Base-by-base conservation (phyloP, 805 yeast genomes). In the Diddensiella caesifluorescens region DNA sequence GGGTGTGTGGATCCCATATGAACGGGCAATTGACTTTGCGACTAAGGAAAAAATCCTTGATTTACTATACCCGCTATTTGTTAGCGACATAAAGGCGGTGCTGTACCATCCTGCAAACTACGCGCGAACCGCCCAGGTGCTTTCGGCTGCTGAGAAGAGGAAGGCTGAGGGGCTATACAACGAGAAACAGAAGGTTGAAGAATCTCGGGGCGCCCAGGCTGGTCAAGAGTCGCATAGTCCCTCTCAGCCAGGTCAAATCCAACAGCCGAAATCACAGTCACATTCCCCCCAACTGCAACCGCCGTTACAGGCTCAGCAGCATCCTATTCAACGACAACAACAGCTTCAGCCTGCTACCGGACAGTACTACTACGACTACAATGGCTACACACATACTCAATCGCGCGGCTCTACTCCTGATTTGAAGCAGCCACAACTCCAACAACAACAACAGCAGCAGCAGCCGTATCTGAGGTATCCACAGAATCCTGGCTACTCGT, bases 1-100 rank as follows among this genome's bases (percentile, higher is more conserved):
- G 65, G 94, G 94, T 28, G 92, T 83, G 37, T 83, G 94, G 94
- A 83, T 83, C 47, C 92, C 92, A 2, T 83, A 83, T 57, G 89
- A 83, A 51, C 69, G 92, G 35, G 94, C 92, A 2, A 67, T 79
- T 30, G 82, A 84, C 25, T 80, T 83, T 75, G 94, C 94, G 19
- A 83, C 82, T 62, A 69, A 81, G 48, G 92, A 84, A 61, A 83
- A 85, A 38, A 82, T 81, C 47, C 77, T 74, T 20, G 86, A 80
- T 52, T 56, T 74, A 35, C 66, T 80, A 49, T 79, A 77, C 54
- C 86, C 87, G 2, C 64, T 81, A 36, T 79, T 81, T 61, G 90
- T 83, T 35, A 73, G 81, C 44, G 89, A 83, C 60, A 81, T 84
- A 53, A 50, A 39, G 56, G 48, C 51, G 12, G 56, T 51, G 19